Conservation (phyloP, 176 grass and related monocot genomes). For the Hsuehochloa calcarea region DNA sequence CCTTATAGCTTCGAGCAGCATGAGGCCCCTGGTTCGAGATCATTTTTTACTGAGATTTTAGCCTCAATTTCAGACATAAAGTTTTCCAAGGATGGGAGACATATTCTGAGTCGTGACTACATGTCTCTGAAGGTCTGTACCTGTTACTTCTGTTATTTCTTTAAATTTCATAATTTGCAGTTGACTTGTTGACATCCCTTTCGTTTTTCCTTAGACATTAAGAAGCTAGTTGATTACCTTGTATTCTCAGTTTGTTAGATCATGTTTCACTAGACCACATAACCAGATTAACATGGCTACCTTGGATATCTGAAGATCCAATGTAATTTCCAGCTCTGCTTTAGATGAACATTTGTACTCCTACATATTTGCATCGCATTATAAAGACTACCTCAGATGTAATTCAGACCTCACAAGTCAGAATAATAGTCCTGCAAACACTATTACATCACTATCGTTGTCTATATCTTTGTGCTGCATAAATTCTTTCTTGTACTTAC, state of each 20-base stretch:
- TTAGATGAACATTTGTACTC: background rate
- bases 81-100: conserved; percentile 82
- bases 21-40: conserved; percentile 75
- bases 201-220: background rate
- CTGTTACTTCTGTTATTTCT: conserved; percentile 8
- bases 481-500: background rate
- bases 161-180: conserved; percentile 8
- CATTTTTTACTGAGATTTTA: conserved; percentile 99
- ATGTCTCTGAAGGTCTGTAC: conserved; percentile 88
- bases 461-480: background rate
- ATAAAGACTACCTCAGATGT: background rate
- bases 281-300: conserved; percentile 5
- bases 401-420: background rate
- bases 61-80: conserved; percentile 97
- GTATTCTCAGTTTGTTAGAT: background rate
- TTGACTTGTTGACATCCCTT: background rate
- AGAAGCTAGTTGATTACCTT: background rate
- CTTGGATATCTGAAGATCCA: background rate
- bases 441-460: background rate
- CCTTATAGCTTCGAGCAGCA: conserved; percentile 83
- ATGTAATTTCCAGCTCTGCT: background rate
- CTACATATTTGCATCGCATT: conserved; percentile 5
- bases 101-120: conserved; percentile 97
- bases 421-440: background rate
- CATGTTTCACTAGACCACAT: background rate